Evolutionary conservation across 2,329 filamentous ascomycete genomes (phyloP).

Genomic region (Ceratocystis huliohia): DNA sequence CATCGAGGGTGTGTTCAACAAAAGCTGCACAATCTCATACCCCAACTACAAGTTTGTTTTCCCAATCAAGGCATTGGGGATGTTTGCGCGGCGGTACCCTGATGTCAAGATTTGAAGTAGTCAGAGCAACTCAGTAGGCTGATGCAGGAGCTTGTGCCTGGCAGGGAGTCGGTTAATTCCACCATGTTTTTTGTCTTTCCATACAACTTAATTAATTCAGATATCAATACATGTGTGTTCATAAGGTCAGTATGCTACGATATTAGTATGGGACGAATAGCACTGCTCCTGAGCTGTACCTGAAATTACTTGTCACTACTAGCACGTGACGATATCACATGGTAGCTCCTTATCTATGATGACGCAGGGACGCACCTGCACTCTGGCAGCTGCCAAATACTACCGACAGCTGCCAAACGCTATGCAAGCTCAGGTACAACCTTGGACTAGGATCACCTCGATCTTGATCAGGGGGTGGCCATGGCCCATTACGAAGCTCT

Average conservation of each 20-base stretch:
- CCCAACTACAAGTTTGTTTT: conserved; percentile 99
- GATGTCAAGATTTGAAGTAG: conserved; percentile 40
- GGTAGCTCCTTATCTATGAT: neutral
- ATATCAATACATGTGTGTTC: too few species aligned
- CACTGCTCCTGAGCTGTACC: too few species aligned
- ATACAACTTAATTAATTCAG: too few species aligned
- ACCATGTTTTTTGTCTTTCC: too few species aligned
- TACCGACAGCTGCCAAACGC: neutral
- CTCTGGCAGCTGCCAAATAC: neutral
- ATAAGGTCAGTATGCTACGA: too few species aligned
- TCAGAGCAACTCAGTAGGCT: conserved; percentile 28
- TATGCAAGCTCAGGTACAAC: neutral
- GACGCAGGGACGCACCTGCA: neutral
- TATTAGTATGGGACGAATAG: too few species aligned
- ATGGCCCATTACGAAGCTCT: neutral
- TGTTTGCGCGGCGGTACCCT: conserved; percentile 66
- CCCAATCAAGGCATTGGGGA: conserved; percentile 81
- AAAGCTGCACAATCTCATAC: conserved; percentile 98
- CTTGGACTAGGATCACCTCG: neutral
- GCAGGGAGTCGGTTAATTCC: too few species aligned
- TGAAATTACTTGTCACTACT: too few species aligned
- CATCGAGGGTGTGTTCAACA: conserved; percentile 98
- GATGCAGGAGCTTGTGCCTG: neutral
- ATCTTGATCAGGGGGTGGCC: conserved; percentile 7
- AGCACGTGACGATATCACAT: too few species aligned